These are phyloP conservation scores for Crotalaria pallida DNA, from an alignment of 306 rosid species.

Conservation along the genomic window DNA sequence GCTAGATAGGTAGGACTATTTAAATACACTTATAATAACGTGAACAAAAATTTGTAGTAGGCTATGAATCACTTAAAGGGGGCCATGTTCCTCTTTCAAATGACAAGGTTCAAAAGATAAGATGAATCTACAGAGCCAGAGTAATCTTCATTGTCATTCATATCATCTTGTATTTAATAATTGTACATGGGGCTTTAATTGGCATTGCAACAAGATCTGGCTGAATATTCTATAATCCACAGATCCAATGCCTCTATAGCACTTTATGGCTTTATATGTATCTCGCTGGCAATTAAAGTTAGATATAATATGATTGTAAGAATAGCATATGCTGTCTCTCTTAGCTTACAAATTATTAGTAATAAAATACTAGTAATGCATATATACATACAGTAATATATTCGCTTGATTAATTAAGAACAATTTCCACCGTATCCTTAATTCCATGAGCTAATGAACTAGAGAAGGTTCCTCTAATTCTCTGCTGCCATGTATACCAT, in stretches of 20 bases:
- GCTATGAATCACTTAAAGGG: conserved; percentile 2
- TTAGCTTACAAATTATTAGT: background rate
- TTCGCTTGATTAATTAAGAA: background rate
- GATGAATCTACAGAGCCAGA: conserved; percentile 7
- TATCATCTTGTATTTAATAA: background rate
- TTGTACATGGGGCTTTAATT: background rate
- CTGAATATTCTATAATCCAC: conserved; percentile 18
- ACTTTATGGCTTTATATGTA: conserved; percentile 10
- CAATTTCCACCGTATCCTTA: background rate
- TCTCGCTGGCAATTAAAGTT: conserved; percentile 4
- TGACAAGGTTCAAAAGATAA: conserved; percentile 23
- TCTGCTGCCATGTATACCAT: background rate
- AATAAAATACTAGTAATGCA: background rate
- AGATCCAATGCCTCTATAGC: background rate
- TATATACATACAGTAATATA: background rate
- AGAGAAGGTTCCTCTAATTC: background rate
- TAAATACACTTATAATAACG: background rate
- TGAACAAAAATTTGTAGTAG: conserved; percentile 4
- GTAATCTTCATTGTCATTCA: background rate
- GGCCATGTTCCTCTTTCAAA: conserved; percentile 28
- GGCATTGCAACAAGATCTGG: background rate
- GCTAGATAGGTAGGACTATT: background rate
- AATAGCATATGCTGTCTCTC: background rate
- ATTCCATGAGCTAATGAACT: background rate
- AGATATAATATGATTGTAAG: background rate